Base-by-base conservation (phyloP, 164 flowering plant species). In the Vitis labrusca region DNA sequence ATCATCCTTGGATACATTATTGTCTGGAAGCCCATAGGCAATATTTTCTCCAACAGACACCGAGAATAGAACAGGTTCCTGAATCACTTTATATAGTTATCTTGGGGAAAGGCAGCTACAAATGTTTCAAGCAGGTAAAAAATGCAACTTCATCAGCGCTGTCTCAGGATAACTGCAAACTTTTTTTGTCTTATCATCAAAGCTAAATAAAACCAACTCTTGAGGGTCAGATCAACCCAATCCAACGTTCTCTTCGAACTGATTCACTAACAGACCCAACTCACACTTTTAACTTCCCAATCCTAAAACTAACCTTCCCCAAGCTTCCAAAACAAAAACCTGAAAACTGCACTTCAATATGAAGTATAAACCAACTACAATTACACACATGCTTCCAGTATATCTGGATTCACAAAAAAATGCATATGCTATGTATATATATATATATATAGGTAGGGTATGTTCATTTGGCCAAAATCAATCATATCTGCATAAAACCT, bases 31-130 rank as follows among this genome's bases (percentile, higher is more conserved):
- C 57, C 98, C 99, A 79, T 95, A 95, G 12, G 99, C 99, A 76
- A 95, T 95, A 71, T 95, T 95, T 79, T 95, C 99, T 81, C 97
- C 97, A 73, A 95, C 92, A 61, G 99, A 93, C 9, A 87, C 88
- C 0, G 99, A 95, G 76, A 95, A 95, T 19, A 93, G 89, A 73
- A 91, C 89, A 66, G 99, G 99, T 70, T 95, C 99, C 98, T 93
- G 87, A 69, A 77, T 44, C 65, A 62, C 19, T 7, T 29, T 11
- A 23, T 71, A 3, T 49, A 50, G 9, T 12, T 12, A 15, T 16
- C 8, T 32, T 50, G 7, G 29, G 54, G 4, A 12, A 63, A 54
- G 37, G 37, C 51, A 50, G 16, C 16, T 23, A 10, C 11, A 63
- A 54, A 52, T 30, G 16, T 32, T 52, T 14, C 49, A 27, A 54